Percentiles rank a stretch among this genome's conserved stretches.
These are phyloP conservation scores for Plasmodium gonderi DNA, from an alignment of 169 alveolate genomes.

Conservation along the genomic window DNA sequence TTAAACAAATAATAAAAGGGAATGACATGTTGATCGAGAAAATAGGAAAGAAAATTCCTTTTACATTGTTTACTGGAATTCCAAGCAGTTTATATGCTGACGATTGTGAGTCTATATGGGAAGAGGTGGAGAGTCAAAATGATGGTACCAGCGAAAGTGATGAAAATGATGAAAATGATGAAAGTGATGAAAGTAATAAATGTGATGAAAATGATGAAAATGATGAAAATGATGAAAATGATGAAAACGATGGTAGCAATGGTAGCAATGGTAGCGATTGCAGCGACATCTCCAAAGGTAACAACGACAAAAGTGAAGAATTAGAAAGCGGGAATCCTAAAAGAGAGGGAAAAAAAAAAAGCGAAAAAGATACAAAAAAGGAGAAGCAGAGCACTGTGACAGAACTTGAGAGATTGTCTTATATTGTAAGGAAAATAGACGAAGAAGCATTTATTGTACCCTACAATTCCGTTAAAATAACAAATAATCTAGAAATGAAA, in stretches of 20 bases:
- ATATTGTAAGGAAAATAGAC: constrained; percentile 28
- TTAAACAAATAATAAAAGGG: constrained; percentile 34
- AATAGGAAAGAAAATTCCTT: constrained; percentile 19
- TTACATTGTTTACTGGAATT: constrained; percentile 36
- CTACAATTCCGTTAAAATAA: constrained; percentile 47
- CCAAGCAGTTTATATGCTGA: constrained; percentile 17
- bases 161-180: background rate
- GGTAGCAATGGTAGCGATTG: background rate
- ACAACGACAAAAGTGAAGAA: background rate
- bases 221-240: background rate
- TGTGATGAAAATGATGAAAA: background rate
- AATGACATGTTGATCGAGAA: constrained; percentile 41
- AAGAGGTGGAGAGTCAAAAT: background rate
- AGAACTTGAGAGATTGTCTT: constrained; percentile 32
- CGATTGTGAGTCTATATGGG: background rate
- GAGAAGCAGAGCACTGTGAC: constrained; percentile 21
- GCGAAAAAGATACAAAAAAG: constrained; percentile 1
- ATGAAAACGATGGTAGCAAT: background rate
- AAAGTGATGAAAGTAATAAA: background rate
- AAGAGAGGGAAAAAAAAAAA: constrained; percentile 1
- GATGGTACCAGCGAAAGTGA: background rate
- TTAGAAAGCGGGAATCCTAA: background rate
- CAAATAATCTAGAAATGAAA: constrained; percentile 59
- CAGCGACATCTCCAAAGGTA: background rate
- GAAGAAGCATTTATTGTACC: constrained; percentile 63